Percentiles rank a stretch among this genome's conserved stretches.
phyloP scores from a whole-genome alignment of 371 early-diverging fungal genomes.

The Actinomortierella wolfii region DNA sequence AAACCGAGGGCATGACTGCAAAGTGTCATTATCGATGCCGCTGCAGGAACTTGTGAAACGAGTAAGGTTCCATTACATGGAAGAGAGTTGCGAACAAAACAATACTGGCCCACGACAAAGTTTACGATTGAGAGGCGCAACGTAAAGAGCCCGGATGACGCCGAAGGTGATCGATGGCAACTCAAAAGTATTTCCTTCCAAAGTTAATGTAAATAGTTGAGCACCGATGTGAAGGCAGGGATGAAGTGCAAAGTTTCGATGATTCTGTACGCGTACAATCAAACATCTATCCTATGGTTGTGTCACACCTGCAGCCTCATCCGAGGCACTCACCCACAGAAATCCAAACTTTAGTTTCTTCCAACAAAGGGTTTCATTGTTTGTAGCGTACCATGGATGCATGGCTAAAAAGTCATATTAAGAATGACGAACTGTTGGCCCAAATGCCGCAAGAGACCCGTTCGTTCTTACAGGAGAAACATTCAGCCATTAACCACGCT shows the following conservation, averaged over 20 bases:
- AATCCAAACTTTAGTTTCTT: neutral
- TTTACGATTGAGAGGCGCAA: neutral
- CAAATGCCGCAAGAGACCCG: too few relatives aligned
- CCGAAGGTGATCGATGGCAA: neutral
- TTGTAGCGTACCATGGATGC: neutral
- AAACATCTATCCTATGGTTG: slow-evolving; percentile 1
- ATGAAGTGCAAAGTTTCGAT: neutral
- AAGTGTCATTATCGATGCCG: neutral
- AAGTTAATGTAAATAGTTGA: neutral
- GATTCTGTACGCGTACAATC: neutral
- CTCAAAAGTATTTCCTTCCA: neutral
- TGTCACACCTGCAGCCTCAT: neutral
- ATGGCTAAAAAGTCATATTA: neutral
- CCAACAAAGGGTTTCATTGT: neutral
- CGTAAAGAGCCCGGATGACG: neutral
- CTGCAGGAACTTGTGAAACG: slow-evolving; percentile 1
- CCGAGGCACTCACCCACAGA: neutral
- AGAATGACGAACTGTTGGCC: neutral
- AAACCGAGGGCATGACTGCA: neutral
- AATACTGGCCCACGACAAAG: neutral
- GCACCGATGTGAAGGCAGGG: neutral
- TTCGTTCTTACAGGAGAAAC: too few relatives aligned
- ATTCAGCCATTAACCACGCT: too few relatives aligned
- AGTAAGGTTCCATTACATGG: neutral
- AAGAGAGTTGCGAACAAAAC: neutral